Conservation (phyloP, 1,284 basidiomycete genomes). For the Naganishia albida region DNA sequence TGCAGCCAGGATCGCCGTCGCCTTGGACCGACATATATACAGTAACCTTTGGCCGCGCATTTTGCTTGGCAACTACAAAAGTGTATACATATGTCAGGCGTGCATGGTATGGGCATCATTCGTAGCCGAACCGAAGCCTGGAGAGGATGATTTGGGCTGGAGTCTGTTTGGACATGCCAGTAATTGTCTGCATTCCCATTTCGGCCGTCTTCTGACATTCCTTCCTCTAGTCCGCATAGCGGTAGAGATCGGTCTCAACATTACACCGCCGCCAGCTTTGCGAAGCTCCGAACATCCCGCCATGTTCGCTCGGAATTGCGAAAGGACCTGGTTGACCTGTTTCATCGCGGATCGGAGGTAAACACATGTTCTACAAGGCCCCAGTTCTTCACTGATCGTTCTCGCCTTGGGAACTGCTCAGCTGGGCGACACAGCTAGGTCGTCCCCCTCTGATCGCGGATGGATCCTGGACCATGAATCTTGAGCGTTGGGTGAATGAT, state of each 20-base stretch:
- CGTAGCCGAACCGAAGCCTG: conserved; percentile 10
- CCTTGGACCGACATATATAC: conserved; percentile 25
- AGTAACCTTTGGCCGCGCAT: conserved; percentile 23
- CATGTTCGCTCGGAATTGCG: conserved; percentile 9
- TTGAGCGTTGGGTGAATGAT: conserved; percentile 17
- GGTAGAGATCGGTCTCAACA: conserved; percentile 25
- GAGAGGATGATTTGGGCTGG: conserved; percentile 30
- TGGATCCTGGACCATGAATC: conserved; percentile 2
- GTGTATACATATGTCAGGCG: conserved; percentile 26
- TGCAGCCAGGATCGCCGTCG: not conserved
- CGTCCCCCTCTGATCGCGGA: conserved; percentile 25
- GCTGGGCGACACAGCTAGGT: conserved; percentile 29
- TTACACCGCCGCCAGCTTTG: not conserved
- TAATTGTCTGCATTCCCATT: not conserved
- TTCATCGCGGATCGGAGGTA: conserved; percentile 30
- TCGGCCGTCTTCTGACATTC: not conserved
- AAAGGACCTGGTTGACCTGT: conserved; percentile 29
- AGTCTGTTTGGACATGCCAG: conserved; percentile 27
- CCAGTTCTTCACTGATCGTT: not conserved
- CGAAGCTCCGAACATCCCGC: not conserved
- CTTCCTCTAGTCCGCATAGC: conserved; percentile 22
- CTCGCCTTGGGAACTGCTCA: not conserved
- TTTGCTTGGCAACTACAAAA: conserved; percentile 14
- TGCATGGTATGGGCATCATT: conserved; percentile 29
- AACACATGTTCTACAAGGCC: not conserved